Conservation (phyloP, 1,139 yeast species). For the Saccharomyces pastorianus region DNA sequence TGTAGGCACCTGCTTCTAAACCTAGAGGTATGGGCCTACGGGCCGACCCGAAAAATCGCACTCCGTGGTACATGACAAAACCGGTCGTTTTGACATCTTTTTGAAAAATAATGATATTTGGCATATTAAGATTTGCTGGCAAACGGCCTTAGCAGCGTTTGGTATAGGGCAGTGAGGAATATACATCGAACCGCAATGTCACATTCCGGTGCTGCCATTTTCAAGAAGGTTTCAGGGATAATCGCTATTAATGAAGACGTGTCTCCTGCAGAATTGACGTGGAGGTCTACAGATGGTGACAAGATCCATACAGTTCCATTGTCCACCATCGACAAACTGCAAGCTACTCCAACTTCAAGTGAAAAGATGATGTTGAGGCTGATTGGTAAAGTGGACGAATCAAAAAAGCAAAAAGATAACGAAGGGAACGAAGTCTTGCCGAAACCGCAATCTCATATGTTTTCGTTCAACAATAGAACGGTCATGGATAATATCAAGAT, state of each 20-base stretch:
- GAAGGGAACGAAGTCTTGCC: conserved; percentile 34
- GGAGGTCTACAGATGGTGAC: conserved; percentile 64
- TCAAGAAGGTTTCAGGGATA: conserved; percentile 61
- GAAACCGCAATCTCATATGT: conserved; percentile 41
- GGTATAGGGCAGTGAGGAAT: background rate
- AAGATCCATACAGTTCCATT: conserved; percentile 41
- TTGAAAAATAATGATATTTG: background rate
- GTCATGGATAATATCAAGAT: conserved; percentile 71
- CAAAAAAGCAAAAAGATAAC: conserved; percentile 23
- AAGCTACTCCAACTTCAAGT: conserved; percentile 65
- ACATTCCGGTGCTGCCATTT: conserved; percentile 58
- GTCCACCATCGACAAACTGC: conserved; percentile 50
- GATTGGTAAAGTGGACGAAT: conserved; percentile 36
- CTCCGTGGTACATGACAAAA: background rate
- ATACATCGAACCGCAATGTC: conserved; percentile 20
- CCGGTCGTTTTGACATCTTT: background rate
- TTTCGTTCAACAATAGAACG: conserved; percentile 62
- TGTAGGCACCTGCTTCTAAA: background rate
- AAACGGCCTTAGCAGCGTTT: background rate
- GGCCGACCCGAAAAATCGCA: background rate
- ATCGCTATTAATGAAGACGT: conserved; percentile 57
- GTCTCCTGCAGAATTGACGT: conserved; percentile 54
- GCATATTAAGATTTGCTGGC: background rate
- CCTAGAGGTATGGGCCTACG: background rate
- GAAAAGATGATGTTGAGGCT: conserved; percentile 65